Conservation (phyloP, 495 filamentous ascomycete species). For the Chaetomium cochliodes region DNA sequence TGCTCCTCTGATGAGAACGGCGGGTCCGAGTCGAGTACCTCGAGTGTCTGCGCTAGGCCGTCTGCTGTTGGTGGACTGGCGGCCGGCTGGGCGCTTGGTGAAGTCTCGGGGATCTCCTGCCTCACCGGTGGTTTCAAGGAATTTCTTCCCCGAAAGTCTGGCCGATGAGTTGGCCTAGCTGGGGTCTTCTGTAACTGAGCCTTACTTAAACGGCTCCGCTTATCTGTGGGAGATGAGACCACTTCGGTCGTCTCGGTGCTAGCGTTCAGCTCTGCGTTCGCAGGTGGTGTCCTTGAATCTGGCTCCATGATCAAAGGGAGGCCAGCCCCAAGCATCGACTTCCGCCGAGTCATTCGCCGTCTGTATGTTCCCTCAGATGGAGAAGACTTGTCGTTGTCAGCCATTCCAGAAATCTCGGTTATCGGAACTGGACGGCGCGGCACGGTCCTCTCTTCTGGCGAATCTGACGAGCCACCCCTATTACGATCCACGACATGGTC, state of each 20-base stretch:
- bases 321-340: background rate
- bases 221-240: background rate
- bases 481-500: background rate
- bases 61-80: background rate
- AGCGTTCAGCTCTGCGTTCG: background rate
- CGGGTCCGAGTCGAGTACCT: conserved; percentile 5
- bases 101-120: conserved; percentile 16
- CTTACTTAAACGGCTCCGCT: background rate
- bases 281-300: background rate
- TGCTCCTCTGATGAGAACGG: conserved; percentile 8
- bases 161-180: background rate
- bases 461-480: background rate
- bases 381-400: background rate
- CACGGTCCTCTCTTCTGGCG: background rate
- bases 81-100: background rate
- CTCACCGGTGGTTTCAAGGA: background rate
- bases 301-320: background rate
- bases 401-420: background rate
- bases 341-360: background rate
- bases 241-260: background rate
- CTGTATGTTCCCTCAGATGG: background rate
- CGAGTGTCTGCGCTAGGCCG: background rate
- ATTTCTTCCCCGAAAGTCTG: background rate
- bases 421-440: no score
- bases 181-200: background rate